These are phyloP conservation scores for Colletotrichum lindemuthianum DNA, from an alignment of 2,329 filamentous ascomycete species.

Conservation along the genomic window DNA sequence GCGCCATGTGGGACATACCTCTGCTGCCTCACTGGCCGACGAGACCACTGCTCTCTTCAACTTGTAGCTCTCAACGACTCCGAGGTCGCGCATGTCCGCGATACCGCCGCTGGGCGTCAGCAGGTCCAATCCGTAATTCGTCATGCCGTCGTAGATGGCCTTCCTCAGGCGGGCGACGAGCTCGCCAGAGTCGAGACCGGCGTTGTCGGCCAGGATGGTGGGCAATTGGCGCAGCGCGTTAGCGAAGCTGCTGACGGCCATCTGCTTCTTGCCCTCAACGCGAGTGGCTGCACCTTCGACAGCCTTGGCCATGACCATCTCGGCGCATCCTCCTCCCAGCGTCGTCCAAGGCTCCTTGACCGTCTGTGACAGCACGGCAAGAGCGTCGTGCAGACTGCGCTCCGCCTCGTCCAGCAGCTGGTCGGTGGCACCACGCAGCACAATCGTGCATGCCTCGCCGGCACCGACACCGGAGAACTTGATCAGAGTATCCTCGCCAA, in stretches of 20 bases:
- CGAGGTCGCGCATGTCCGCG: slow-evolving; percentile 93
- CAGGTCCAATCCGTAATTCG: slow-evolving; percentile 89
- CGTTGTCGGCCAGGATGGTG: slow-evolving; percentile 97
- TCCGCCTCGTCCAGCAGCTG: slow-evolving; percentile 97
- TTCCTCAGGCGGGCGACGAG: slow-evolving; percentile 91
- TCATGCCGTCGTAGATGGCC: slow-evolving; percentile 94
- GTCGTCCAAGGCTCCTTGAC: slow-evolving; percentile 94
- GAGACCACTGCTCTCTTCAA: slow-evolving; percentile 98
- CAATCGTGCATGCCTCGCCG: slow-evolving; percentile 94
- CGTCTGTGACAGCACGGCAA: slow-evolving; percentile 96
- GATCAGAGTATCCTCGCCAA: slow-evolving; percentile 96
- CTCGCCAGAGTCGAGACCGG: slow-evolving; percentile 94
- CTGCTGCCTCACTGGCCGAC: slow-evolving; percentile 94
- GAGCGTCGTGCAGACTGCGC: slow-evolving; percentile 92
- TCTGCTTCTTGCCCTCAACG: slow-evolving; percentile 94
- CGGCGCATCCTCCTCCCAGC: slow-evolving; percentile 92
- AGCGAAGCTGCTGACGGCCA: slow-evolving; percentile 91
- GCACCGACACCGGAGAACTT: slow-evolving; percentile 96
- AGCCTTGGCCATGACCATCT: slow-evolving; percentile 99
- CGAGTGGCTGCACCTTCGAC: slow-evolving; percentile 94
- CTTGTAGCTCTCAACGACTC: slow-evolving; percentile 98
- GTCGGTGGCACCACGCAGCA: slow-evolving; percentile 94
- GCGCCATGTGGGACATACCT: slow-evolving; percentile 67
- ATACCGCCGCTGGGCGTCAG: slow-evolving; percentile 91
- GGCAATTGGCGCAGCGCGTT: slow-evolving; percentile 90